phyloP scores from a whole-genome alignment of 1,139 yeast genomes.

The Yamadazyma membranifaciens region DNA sequence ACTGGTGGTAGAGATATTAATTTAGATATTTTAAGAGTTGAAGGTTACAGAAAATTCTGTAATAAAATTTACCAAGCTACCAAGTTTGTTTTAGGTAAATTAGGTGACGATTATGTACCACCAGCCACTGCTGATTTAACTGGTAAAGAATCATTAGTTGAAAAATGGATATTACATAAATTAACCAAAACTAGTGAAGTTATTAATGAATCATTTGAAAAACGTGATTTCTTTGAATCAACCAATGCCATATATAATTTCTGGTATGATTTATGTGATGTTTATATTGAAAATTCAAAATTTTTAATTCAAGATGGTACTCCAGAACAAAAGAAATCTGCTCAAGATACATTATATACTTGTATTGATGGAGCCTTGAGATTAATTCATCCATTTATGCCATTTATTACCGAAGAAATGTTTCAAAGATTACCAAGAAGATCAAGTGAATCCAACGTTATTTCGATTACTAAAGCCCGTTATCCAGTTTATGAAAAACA shows the following conservation, averaged over 20 bases:
- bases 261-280: constrained; percentile 97
- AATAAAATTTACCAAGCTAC: constrained; percentile 99
- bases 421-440: constrained; percentile 98
- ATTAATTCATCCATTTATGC: constrained; percentile 98
- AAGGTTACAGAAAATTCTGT: constrained; percentile 99
- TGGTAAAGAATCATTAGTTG: constrained; percentile 89
- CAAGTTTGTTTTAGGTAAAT: constrained; percentile 89
- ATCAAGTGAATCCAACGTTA: constrained; percentile 56
- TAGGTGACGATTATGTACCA: constrained; percentile 86
- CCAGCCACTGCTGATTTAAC: constrained; percentile 60
- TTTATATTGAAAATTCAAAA: constrained; percentile 96
- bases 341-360: constrained; percentile 91
- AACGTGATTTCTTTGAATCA: constrained; percentile 85
- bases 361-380: constrained; percentile 89
- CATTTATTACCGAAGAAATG: constrained; percentile 93
- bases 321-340: constrained; percentile 77
- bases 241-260: constrained; percentile 86
- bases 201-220: constrained; percentile 67
- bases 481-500: constrained; percentile 69
- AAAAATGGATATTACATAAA: constrained; percentile 93
- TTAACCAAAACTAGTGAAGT: constrained; percentile 67
- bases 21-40: constrained; percentile 93
- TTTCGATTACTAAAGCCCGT: constrained; percentile 73
- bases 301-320: constrained; percentile 89
- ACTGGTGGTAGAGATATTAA: constrained; percentile 99